These are phyloP conservation scores for Stentor roeselii DNA, from an alignment of 73 alveolate species.

Conservation along the genomic window DNA sequence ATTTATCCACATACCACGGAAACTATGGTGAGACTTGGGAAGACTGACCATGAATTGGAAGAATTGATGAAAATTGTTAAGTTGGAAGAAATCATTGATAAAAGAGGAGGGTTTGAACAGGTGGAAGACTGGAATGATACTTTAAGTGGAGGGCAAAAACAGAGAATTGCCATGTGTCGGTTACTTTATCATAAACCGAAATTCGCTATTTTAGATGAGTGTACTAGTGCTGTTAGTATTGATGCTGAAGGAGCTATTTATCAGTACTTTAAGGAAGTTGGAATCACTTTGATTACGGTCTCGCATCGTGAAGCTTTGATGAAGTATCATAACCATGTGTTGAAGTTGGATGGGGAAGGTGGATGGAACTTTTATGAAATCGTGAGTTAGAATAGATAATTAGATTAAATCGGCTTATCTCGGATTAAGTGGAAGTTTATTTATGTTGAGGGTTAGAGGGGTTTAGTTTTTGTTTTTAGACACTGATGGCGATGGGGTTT, in stretches of 20 bases:
- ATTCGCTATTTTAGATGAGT: conserved; percentile 89
- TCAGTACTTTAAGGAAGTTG: conserved; percentile 65
- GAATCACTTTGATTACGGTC: conserved; percentile 89
- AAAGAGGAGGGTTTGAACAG: conserved; percentile 79
- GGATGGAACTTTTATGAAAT: conserved; percentile 17
- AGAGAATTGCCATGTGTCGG: conserved; percentile 93
- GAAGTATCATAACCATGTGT: conserved; percentile 84
- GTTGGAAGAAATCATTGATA: conserved; percentile 68
- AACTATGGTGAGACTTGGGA: conserved; percentile 27
- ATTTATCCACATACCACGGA: conserved; percentile 75
- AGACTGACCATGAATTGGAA: conserved; percentile 57
- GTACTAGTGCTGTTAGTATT: conserved; percentile 84
- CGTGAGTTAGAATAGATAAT: no score
- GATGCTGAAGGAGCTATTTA: conserved; percentile 84
- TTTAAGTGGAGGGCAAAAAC: conserved; percentile 90
- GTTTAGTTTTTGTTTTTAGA: no score
- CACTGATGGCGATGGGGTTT: no score
- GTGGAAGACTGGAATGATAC: conserved; percentile 85
- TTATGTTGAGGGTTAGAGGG: no score
- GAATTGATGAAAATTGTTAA: conserved; percentile 64
- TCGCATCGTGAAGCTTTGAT: conserved; percentile 82
- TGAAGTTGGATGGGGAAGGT: conserved; percentile 76
- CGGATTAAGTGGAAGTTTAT: no score
- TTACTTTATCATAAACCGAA: conserved; percentile 86
- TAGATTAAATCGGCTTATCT: no score